A percentile compares a stretch with the other conserved stretches of the same genome.
These are phyloP conservation scores for Colletotrichum liaoningense DNA, from an alignment of 2,329 filamentous ascomycete species.

Conservation along the genomic window DNA sequence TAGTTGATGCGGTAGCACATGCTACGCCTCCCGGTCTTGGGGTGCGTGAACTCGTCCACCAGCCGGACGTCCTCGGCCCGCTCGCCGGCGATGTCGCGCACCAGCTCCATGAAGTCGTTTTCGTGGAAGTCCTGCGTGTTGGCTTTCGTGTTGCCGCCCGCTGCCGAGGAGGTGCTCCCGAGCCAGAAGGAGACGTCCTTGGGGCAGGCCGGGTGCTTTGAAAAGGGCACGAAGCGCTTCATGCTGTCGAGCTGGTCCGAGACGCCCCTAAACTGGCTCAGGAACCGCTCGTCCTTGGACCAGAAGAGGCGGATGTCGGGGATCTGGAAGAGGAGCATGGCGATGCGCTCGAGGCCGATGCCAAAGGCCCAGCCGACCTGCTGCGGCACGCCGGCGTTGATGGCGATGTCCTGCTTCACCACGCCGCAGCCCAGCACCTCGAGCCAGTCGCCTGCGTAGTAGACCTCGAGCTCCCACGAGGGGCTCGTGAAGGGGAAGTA, in stretches of 20 bases:
- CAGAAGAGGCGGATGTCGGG: slow-evolving; percentile 98
- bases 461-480: slow-evolving; percentile 95
- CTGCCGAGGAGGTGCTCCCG: slow-evolving; percentile 57
- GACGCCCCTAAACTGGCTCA: slow-evolving; percentile 82
- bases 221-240: slow-evolving; percentile 84
- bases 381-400: slow-evolving; percentile 78
- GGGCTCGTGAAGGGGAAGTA: slow-evolving; percentile 98
- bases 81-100: slow-evolving; percentile 84
- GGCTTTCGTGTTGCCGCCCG: slow-evolving; percentile 55
- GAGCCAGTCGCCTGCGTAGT: slow-evolving; percentile 94
- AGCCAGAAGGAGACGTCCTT: slow-evolving; percentile 98
- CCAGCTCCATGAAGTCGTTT: slow-evolving; percentile 97
- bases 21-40: slow-evolving; percentile 84
- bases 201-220: slow-evolving; percentile 88
- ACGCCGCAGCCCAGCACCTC: slow-evolving; percentile 96
- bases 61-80: slow-evolving; percentile 87
- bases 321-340: slow-evolving; percentile 97
- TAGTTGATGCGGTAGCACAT: slow-evolving; percentile 95
- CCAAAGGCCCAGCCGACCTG: slow-evolving; percentile 96
- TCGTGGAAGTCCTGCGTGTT: slow-evolving; percentile 77
- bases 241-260: slow-evolving; percentile 61
- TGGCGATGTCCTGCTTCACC: slow-evolving; percentile 83
- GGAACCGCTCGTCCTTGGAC: slow-evolving; percentile 86
- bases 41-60: slow-evolving; percentile 89
- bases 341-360: slow-evolving; percentile 91